Conservation (phyloP, 768 basidiomycete species). For the Phaffia australis region DNA sequence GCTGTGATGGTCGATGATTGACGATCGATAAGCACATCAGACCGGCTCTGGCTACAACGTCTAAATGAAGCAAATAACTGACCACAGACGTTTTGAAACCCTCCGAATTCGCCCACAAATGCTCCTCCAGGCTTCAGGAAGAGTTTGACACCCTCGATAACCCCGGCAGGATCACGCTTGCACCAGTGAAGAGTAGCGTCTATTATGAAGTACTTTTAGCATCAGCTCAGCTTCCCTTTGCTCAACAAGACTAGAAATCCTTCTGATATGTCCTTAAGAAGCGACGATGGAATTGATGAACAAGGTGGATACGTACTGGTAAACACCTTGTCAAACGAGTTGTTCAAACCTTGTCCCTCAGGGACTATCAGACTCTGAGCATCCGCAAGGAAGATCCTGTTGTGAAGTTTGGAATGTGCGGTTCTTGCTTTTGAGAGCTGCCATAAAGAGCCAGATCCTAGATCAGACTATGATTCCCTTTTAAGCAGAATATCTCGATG, state of each 20-base stretch:
- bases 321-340: constrained; percentile 62
- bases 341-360: constrained; percentile 23
- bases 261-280: neutral
- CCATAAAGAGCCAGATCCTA: neutral
- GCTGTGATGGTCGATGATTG: constrained; percentile 40
- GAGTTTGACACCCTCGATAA: constrained; percentile 51
- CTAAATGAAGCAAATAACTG: constrained; percentile 21
- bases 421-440: constrained; percentile 49
- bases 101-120: constrained; percentile 67
- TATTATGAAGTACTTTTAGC: neutral
- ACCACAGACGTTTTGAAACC: constrained; percentile 63
- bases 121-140: constrained; percentile 59
- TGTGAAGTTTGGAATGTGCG: constrained; percentile 42
- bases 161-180: constrained; percentile 57
- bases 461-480: neutral
- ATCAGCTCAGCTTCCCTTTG: too few species aligned
- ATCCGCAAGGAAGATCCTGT: constrained; percentile 41
- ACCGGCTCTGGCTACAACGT: neutral
- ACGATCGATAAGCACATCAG: neutral
- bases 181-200: constrained; percentile 68
- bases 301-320: constrained; percentile 45
- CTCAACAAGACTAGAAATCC: too few species aligned
- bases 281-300: neutral
- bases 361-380: constrained; percentile 26
- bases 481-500: neutral